Evolutionary conservation across 2,329 filamentous ascomycete species (phyloP).

Genomic region (Xylariaceae sp.): DNA sequence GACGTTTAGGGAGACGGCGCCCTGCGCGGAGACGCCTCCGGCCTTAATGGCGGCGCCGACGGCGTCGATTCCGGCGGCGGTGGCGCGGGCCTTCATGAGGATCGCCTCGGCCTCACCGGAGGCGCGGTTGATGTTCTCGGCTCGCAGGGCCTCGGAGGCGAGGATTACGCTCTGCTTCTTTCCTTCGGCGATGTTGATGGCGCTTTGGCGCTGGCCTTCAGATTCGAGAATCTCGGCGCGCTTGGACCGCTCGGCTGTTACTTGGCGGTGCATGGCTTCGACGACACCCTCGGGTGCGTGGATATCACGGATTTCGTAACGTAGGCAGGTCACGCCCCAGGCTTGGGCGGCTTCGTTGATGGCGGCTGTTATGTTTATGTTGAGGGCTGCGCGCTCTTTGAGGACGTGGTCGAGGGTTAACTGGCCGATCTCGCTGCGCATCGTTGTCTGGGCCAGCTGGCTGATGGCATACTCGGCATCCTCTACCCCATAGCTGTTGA

Average conservation of each 20-base stretch:
- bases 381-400: constrained; percentile 92
- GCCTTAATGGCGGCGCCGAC: constrained; percentile 72
- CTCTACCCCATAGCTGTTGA: constrained; percentile 83
- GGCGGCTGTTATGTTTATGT: constrained; percentile 96
- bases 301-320: constrained; percentile 98
- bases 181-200: constrained; percentile 98
- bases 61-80: constrained; percentile 80
- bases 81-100: constrained; percentile 76
- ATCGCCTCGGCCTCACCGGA: constrained; percentile 94
- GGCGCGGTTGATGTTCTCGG: constrained; percentile 91
- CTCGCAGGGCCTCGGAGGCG: constrained; percentile 83
- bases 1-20: constrained; percentile 79
- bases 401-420: constrained; percentile 94
- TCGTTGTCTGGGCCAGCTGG: constrained; percentile 95
- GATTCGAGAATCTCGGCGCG: constrained; percentile 96
- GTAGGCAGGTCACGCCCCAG: constrained; percentile 93
- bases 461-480: constrained; percentile 98
- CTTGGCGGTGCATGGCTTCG: constrained; percentile 96
- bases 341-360: constrained; percentile 97
- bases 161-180: constrained; percentile 96
- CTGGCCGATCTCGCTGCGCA: constrained; percentile 98
- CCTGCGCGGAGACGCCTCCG: constrained; percentile 71
- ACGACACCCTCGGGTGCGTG: constrained; percentile 92
- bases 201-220: constrained; percentile 92
- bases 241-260: constrained; percentile 95